Percentiles rank a stretch among this genome's conserved stretches.
Evolutionary conservation across 805 yeast species (phyloP).

Genomic region (Kuraishia molischiana): DNA sequence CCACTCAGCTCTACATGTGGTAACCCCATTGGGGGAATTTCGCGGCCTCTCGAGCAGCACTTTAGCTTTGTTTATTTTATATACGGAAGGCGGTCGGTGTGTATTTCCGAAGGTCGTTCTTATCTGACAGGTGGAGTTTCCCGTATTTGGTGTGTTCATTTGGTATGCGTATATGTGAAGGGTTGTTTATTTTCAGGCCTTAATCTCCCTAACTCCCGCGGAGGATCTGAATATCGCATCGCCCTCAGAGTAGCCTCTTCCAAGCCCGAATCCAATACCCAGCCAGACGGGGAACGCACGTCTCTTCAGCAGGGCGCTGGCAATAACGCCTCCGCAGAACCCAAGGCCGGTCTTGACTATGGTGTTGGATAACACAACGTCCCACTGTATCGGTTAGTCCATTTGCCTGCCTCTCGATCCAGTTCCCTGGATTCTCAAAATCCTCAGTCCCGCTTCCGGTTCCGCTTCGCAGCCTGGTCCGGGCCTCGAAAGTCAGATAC

Average conservation of each 20-base stretch:
- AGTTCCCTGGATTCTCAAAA: no score
- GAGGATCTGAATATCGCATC: constrained; percentile 89
- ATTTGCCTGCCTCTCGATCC: no score
- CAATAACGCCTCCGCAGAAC: constrained; percentile 91
- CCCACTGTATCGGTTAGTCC: constrained; percentile 46
- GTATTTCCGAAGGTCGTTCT: no score
- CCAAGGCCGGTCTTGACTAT: constrained; percentile 94
- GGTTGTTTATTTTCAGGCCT: constrained; percentile 40
- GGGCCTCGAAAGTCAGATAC: constrained; percentile 10
- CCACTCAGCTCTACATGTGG: no score
- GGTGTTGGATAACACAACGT: constrained; percentile 88
- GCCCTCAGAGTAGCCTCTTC: constrained; percentile 97
- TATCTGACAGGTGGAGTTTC: no score
- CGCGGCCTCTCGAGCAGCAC: no score
- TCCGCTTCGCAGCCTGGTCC: no score
- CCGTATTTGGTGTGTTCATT: no score
- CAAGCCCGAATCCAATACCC: constrained; percentile 95
- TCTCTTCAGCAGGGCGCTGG: constrained; percentile 81
- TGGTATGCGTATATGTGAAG: neutral
- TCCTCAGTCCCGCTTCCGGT: no score
- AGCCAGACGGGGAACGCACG: constrained; percentile 97
- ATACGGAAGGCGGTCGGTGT: no score
- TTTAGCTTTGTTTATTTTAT: no score
- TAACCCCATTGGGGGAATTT: no score
- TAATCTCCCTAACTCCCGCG: constrained; percentile 68